Percentiles rank a stretch among this genome's conserved stretches.
These are phyloP conservation scores for Xylaria longipes DNA, from an alignment of 495 filamentous ascomycete species.

Conservation along the genomic window DNA sequence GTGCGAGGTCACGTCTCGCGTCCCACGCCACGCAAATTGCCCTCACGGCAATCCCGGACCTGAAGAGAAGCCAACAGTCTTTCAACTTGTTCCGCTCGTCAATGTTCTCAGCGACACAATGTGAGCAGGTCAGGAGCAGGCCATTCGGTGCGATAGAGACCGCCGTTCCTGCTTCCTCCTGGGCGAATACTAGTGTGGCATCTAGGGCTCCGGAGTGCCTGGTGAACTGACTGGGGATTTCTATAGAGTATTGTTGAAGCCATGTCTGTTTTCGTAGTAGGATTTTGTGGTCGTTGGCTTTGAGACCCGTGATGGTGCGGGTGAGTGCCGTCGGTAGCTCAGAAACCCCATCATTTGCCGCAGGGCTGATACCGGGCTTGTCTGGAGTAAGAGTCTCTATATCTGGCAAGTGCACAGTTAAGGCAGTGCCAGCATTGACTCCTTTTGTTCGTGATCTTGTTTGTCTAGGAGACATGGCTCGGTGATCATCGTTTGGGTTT, in stretches of 20 bases:
- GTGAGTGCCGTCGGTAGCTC: background rate
- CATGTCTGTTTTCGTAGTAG: constrained; percentile 31
- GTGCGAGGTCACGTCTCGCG: background rate
- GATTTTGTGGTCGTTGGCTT: constrained; percentile 26
- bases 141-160: constrained; percentile 51
- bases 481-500: background rate
- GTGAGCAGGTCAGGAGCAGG: constrained; percentile 54
- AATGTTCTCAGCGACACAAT: constrained; percentile 50
- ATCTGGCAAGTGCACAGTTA: background rate
- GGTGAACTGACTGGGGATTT: constrained; percentile 17
- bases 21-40: constrained; percentile 5
- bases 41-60: constrained; percentile 4
- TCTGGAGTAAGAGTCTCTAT: background rate
- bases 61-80: constrained; percentile 3
- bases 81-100: constrained; percentile 32
- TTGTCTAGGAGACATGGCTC: constrained; percentile 7
- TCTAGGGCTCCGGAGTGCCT: constrained; percentile 10
- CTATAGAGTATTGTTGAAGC: constrained; percentile 21
- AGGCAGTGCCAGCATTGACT: background rate
- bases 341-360: background rate
- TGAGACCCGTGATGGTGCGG: constrained; percentile 10
- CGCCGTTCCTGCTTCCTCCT: constrained; percentile 55
- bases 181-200: constrained; percentile 56
- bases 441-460: constrained; percentile 6
- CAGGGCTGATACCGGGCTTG: background rate